Base-by-base conservation (phyloP, 2,329 filamentous ascomycete genomes). In the Anisogramma anomala region DNA sequence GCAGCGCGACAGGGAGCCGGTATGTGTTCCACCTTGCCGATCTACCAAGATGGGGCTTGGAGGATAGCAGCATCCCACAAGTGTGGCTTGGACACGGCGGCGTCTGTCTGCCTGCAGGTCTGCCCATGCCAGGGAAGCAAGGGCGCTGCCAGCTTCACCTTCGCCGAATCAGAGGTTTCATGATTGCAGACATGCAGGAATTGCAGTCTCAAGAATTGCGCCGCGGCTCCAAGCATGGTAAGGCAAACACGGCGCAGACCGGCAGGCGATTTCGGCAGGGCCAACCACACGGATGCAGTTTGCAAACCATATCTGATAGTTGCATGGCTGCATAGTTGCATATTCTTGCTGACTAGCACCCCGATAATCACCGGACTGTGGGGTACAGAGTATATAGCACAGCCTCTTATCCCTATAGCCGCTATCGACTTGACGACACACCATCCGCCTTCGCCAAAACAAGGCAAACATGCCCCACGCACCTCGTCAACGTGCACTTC, bases 161-260 rank as follows among this genome's bases (percentile, higher is more conserved):
- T n/a, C n/a, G n/a, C n/a, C n/a, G 9, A 14, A 14, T n/a, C n/a
- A n/a, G 31, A 17, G 33, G 28, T 14, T 18, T 23, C 19, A 22
- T 13, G n/a, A 5, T 18, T 9, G 18, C 18, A 19, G 36, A 17
- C 27, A 32, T 32, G 6, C 18, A 28, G 30, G 11, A 14, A 8
- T 30, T 36, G 41, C 33, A 30, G 15, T 13, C 11, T 20, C 14
- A 9, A 19, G 17, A 3, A 39, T 14, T 22, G 8, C 15, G 26
- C 11, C 13, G 32, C 20, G 25, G n/a, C 19, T 19, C 25, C n/a
- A 33, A 15, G 13, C 20, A 39, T 19, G 25, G 23, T 28, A 27
- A 43, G 36, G 40, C 36, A 43, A 36, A 39, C 39, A 35, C 17
- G 26, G 26, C 37, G 42, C 42, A 33, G 36, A 43, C 36, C 35